Evolutionary conservation across 2,329 filamentous ascomycete genomes (phyloP), one percentile per base, ranked within the genome.

Genomic region (Pyricularia sp.): DNA sequence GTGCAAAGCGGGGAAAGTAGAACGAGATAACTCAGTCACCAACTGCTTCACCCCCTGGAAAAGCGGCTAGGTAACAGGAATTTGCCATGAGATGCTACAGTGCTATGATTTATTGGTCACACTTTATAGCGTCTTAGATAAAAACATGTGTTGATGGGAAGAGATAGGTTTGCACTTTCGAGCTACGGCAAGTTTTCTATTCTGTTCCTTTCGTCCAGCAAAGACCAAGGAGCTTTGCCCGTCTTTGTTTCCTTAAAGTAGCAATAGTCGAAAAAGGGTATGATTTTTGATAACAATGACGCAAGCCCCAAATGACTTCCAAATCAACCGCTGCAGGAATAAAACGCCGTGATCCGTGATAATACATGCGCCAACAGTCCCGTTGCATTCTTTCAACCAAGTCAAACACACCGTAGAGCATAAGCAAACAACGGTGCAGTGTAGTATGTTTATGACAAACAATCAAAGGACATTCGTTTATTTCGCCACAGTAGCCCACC

Each of bases 401-500:
- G 3, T 23, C 23, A 26, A 61, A 23, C 23, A 61, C 25, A 9
- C n/a, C 58, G 11, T 61, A 50, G 7, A 20, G 6, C 17, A 50
- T 50, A 50, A 2, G n/a, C 23, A 61, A 30, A 28, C 25, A 28
- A 17, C 25, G 26, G 5, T 30, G 17, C 25, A 12, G 5, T 30
- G 17, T 12, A 12, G 12, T 26, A 28, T 26, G 25, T 5, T 25
- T 28, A 63, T 63, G 26, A 30, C 25, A 63, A 61, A 28, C 1
- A 30, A 63, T 17, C 25, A 17, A 17, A 61, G 9, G 9, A 28
- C 4, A 26, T 28, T 4, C 12, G 30, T 9, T 26, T 63, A 67
- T 25, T 50, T 66, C 25, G 42, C 31, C 26, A 58, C 55, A 20
- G 28, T 28, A 78, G 59, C 67, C 67, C 67, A 68, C 5, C 67